Conservation (phyloP, 2,329 filamentous ascomycete genomes). For the Rhytidhysteron rufulum region DNA sequence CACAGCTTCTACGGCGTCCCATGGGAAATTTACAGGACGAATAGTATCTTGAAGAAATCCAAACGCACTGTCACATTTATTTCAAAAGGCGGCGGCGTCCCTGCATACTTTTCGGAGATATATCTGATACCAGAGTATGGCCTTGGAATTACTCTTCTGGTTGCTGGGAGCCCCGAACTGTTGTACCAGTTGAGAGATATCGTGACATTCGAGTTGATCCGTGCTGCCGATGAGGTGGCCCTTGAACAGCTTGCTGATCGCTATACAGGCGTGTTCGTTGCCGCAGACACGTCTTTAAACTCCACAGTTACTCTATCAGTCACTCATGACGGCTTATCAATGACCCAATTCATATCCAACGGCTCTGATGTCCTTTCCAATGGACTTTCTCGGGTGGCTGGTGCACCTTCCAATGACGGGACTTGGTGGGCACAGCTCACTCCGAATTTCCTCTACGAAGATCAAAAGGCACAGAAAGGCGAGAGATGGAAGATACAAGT, state of each 20-base stretch:
- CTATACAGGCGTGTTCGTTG: conserved; percentile 25
- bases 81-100: conserved; percentile 43
- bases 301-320: conserved; percentile 21
- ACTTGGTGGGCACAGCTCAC: conserved; percentile 19
- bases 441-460: conserved; percentile 24
- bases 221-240: conserved; percentile 30
- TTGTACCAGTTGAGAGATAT: conserved; percentile 23
- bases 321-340: conserved; percentile 24
- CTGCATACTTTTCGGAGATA: conserved; percentile 40
- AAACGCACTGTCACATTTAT: conserved; percentile 40
- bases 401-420: conserved; percentile 1
- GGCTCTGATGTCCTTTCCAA: conserved; percentile 19
- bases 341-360: conserved; percentile 27
- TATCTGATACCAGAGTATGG: conserved; percentile 42
- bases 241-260: conserved; percentile 20
- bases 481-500: conserved; percentile 32
- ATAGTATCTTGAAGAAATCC: conserved; percentile 33
- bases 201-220: conserved; percentile 25
- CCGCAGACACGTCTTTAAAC: conserved; percentile 17
- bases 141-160: conserved; percentile 41
- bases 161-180: conserved; percentile 21
- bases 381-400: conserved; percentile 1
- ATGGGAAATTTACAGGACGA: conserved; percentile 45
- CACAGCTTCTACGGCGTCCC: conserved; percentile 45
- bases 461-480: conserved; percentile 23